Conservation (phyloP, 768 basidiomycete species). For the Stropharia rugosoannulata region DNA sequence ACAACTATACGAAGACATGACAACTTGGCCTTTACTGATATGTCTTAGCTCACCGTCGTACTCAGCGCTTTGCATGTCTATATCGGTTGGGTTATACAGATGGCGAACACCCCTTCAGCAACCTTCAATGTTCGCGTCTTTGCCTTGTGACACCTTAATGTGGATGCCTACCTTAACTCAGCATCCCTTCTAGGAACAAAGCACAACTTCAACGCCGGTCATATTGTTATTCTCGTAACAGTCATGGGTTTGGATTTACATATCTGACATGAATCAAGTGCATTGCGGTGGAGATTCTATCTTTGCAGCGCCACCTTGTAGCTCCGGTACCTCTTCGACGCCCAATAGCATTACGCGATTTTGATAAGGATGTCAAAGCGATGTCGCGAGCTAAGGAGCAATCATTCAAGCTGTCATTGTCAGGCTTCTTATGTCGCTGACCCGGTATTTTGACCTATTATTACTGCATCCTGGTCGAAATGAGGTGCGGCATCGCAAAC, state of each 20-base stretch:
- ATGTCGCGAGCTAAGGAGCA: not conserved
- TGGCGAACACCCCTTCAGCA: too few species aligned
- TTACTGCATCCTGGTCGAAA: not conserved
- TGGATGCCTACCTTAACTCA: too few species aligned
- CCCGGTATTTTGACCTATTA: not conserved
- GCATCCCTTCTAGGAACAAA: too few species aligned
- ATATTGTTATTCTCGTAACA: too few species aligned
- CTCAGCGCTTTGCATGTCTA: not conserved
- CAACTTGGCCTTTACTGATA: not conserved
- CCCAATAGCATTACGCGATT: not conserved
- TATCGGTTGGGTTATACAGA: too few species aligned
- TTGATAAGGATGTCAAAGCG: not conserved
- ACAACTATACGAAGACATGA: constrained; percentile 12
- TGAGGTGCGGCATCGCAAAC: not conserved
- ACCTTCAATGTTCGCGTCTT: too few species aligned
- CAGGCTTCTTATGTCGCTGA: not conserved
- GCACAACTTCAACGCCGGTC: too few species aligned
- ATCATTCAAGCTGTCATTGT: constrained; percentile 1
- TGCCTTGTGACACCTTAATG: too few species aligned
- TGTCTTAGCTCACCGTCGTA: constrained; percentile 6
- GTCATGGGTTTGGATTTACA: too few species aligned
- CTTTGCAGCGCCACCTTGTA: too few species aligned
- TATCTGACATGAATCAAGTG: too few species aligned
- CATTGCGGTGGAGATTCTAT: too few species aligned
- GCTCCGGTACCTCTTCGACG: not conserved